Base-by-base conservation (phyloP, 208 protist species). In the Leishmania amazonensis region DNA sequence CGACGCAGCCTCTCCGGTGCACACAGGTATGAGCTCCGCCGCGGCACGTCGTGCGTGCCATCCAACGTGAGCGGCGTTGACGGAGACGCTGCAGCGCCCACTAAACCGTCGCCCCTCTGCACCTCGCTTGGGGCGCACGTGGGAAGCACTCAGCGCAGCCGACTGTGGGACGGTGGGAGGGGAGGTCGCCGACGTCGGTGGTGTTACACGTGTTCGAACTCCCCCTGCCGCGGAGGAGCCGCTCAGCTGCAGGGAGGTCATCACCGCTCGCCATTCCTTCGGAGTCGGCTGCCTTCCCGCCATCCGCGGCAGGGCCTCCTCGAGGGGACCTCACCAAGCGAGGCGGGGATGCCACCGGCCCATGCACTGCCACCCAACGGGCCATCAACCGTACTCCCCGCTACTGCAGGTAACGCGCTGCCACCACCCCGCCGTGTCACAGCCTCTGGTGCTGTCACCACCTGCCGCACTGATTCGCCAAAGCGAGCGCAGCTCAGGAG, bases 21-120 rank as follows among this genome's bases (percentile, higher is more conserved):
- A 84, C 15, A 80, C 75, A 0, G 81, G 81, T 31, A 84, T 51
- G 15, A 84, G 81, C 75, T 84, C 81, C 24, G 80, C 13, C 8
- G 75, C 64, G 17, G 67, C 24, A 38, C 54, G 24, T 42, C 24
- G 73, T 38, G 68, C 21, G 21, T 51, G 54, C 58, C 71, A 31
- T 58, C 80, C 40, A 35, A 7, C 76, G 45, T 3, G 74, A 49
- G 45, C 45, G 8, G 45, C 45, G 45, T 49, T 49, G 45, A 49
- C 45, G 45, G 45, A 49, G 45, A 49, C 45, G 45, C 45, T 13
- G 45, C 45, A 49, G 8, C 45, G 9, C 45, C 8, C 45, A 49
- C 6, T 49, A 49, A 8, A 49, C 8, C 45, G 45, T 49, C 45
- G 9, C 45, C 8, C 45, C 11, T 49, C 45, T 49, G 9, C 45